Evolutionary conservation across 148 eudicot genomes (phyloP).

Genomic region (Polygonum aviculare): DNA sequence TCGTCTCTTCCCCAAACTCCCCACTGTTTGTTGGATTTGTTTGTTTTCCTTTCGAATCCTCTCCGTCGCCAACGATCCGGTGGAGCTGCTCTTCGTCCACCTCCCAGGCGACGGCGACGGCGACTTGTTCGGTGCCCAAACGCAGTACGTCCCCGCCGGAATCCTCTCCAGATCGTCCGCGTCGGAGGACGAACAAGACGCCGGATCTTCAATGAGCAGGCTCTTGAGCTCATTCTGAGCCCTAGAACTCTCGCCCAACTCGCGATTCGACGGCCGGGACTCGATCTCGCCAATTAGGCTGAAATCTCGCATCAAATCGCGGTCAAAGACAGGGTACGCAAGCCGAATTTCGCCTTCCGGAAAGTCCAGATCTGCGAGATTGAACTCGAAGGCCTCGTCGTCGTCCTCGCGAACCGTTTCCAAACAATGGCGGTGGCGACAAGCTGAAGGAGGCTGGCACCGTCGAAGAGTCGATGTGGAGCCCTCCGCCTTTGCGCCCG

Average conservation of each 20-base stretch:
- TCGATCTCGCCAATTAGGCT: not conserved
- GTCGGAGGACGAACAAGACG: slow-evolving; percentile 18
- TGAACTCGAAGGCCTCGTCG: slow-evolving; percentile 5
- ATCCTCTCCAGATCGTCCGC: slow-evolving; percentile 29
- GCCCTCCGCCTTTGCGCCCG: too few species aligned
- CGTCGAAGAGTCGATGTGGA: too few species aligned
- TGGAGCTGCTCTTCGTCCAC: slow-evolving; percentile 42
- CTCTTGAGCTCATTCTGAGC: not conserved
- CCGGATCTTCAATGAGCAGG: not conserved
- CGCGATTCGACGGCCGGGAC: not conserved
- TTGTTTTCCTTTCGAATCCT: not conserved
- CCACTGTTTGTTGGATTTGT: too few species aligned
- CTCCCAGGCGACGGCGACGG: slow-evolving; percentile 18
- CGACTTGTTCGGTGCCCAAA: slow-evolving; percentile 32
- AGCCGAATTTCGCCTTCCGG: not conserved
- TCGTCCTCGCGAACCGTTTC: not conserved
- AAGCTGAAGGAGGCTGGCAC: too few species aligned
- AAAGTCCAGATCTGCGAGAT: not conserved
- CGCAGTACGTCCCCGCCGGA: slow-evolving; percentile 35
- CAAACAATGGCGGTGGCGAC: too few species aligned
- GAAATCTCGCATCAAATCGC: slow-evolving; percentile 1
- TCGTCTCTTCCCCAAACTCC: too few species aligned
- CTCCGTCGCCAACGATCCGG: slow-evolving; percentile 41
- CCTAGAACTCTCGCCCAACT: not conserved
- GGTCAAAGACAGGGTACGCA: slow-evolving; percentile 3